Percentiles rank a stretch among this genome's conserved stretches.
phyloP scores from a whole-genome alignment of 495 filamentous ascomycete genomes.

The Podospora didyma region DNA sequence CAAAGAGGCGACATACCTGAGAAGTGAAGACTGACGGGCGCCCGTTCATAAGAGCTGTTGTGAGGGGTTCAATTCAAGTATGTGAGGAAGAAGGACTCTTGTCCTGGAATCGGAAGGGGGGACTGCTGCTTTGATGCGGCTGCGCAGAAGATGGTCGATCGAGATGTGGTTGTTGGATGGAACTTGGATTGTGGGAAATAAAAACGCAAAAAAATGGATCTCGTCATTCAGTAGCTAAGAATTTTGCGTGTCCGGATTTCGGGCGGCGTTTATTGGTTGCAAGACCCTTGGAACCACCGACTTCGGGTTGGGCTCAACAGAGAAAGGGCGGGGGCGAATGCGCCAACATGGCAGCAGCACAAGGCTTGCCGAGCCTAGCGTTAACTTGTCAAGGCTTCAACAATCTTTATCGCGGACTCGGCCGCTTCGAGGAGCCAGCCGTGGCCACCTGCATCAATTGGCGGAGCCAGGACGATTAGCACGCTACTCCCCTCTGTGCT shows the following conservation, averaged over 20 bases:
- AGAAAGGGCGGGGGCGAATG: conserved; percentile 1
- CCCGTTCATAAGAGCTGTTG: conserved; percentile 86
- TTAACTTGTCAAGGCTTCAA: too few relatives aligned
- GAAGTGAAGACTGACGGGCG: conserved; percentile 91
- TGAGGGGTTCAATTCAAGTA: conserved; percentile 21
- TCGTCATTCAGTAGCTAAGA: conserved; percentile 14
- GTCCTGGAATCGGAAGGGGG: conserved; percentile 9
- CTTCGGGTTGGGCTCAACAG: not conserved
- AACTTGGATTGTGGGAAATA: conserved; percentile 9
- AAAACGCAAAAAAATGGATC: conserved; percentile 9
- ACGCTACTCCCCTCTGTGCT: too few relatives aligned
- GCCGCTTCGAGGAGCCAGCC: too few relatives aligned
- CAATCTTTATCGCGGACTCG: too few relatives aligned
- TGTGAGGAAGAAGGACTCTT: conserved; percentile 3
- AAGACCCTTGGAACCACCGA: too few relatives aligned
- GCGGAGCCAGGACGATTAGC: too few relatives aligned
- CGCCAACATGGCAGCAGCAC: too few relatives aligned
- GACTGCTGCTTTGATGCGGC: too few relatives aligned
- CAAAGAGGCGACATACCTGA: conserved; percentile 65
- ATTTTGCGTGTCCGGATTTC: conserved; percentile 9
- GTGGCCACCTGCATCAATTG: too few relatives aligned
- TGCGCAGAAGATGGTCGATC: too few relatives aligned
- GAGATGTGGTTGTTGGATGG: too few relatives aligned
- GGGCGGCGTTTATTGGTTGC: conserved; percentile 8
- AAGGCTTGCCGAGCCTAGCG: too few relatives aligned